A percentile compares a stretch with the other conserved stretches of the same genome.
These are phyloP conservation scores for Parathielavia appendiculata DNA, from an alignment of 495 filamentous ascomycete species.

Conservation along the genomic window DNA sequence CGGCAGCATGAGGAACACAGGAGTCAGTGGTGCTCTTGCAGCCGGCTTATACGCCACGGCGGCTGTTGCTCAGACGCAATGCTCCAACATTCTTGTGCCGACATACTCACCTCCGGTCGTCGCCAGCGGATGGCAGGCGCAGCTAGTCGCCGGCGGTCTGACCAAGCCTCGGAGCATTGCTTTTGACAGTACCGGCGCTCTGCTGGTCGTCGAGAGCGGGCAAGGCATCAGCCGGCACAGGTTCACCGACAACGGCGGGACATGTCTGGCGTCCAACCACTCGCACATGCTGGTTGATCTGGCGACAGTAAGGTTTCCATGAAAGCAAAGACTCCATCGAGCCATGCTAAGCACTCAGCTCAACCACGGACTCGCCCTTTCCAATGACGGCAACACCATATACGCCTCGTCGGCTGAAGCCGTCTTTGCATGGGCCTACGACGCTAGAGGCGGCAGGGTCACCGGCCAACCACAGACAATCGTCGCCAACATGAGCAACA, in stretches of 20 bases:
- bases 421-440: conserved; percentile 56
- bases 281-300: conserved; percentile 37
- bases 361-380: conserved; percentile 61
- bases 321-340: neutral
- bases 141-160: conserved; percentile 51
- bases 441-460: conserved; percentile 39
- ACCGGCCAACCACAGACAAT: conserved; percentile 40
- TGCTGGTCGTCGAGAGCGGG: conserved; percentile 53
- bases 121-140: conserved; percentile 49
- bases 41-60: conserved; percentile 19
- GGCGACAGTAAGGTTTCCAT: conserved; percentile 33
- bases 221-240: conserved; percentile 47
- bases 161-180: conserved; percentile 51
- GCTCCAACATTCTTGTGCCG: conserved; percentile 29
- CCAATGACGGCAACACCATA: conserved; percentile 52
- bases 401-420: conserved; percentile 54
- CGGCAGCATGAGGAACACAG: conserved; percentile 19
- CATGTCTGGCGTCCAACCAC: conserved; percentile 43
- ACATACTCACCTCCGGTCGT: conserved; percentile 50
- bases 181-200: conserved; percentile 52
- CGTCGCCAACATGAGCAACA: conserved; percentile 53
- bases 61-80: conserved; percentile 22
- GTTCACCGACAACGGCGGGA: conserved; percentile 47
- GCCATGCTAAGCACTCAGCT: conserved; percentile 34
- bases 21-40: conserved; percentile 13